Evolutionary conservation across 192 early-diverging fungal genomes (phyloP), one percentile per base, ranked within the genome.

Genomic region (Phlyctochytrium bullatum): DNA sequence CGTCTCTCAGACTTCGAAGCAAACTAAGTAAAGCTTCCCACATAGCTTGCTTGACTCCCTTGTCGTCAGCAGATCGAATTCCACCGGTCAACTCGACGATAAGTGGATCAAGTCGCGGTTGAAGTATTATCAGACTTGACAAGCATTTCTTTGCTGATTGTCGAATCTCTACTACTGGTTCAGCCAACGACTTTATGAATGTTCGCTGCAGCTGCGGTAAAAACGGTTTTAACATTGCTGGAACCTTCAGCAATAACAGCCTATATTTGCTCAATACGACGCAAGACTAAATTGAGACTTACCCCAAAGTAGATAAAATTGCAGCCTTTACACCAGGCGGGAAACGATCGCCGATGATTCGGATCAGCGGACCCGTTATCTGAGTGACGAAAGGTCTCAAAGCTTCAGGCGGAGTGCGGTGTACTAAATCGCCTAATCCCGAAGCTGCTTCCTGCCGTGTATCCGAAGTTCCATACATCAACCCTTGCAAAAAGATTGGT

Each of bases 201-300:
- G 96, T 96, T 58, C 97, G 89, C 78, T 98, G 95, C 36, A 98
- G 88, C 82, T 99, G 97, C 32, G 97, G 97, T 59, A 99, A 78
- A 88, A 99, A 99, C 27, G 96, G 94, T 57, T 95, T 96, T 63
- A 98, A 82, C 67, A 92, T 85, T 28, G 89, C 78, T 27, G 96
- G 90, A 3, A 97, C 90, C 73, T 93, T 95, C 30, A 72, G 72
- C 60, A 99, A 80, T 3, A 98, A 76, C 47, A 86, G 64, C 47
- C 86, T 89, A 34, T 34, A 74, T 61, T 62, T 6, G 17, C 29
- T 34, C 51, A 74, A 61, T 36, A 29, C 47, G 23, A 69, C 20
- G 36, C 25, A 71, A 59, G 64, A 78, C 27, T 56, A 64, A 40
- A 65, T 32, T 63, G 16, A 2, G 3, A 64, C 53, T 52, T 83